Base-by-base conservation (phyloP, 495 filamentous ascomycete species). In the Talaromyces thailandensis region DNA sequence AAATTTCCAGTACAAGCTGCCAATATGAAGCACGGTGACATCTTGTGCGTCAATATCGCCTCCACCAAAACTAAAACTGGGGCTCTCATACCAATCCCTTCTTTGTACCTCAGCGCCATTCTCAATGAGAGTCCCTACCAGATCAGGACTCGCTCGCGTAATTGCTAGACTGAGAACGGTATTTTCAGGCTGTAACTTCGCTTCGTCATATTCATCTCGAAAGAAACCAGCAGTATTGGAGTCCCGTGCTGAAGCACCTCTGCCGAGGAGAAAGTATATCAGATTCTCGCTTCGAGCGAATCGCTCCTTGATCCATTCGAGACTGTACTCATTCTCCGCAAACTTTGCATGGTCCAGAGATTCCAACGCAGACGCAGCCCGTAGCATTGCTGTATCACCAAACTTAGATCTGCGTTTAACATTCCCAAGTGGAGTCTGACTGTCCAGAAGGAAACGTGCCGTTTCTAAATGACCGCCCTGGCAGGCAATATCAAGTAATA, bases 241-340 rank as follows among this genome's bases (percentile, higher is more conserved):
- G 51, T 66, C 62, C 40, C 62, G 51, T 25, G 62, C 62, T 26
- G 61, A 66, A 40, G 61, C 58, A 12, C 62, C 61, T 25, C 57
- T 58, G 48, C 64, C 62, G 16, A 66, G 62, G 12, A 66, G 61
- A 29, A 65, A 26, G 16, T 65, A n/a, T 21, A 65, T 60, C n/a
- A 65, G n/a, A 18, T 50, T 45, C 48, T 65, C 64, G n/a, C 56
- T 52, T 3, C 62, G 55, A 50, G 18, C 59, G 45, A 61, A 31
- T 31, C 43, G 59, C 7, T 61, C 59, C n/a, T 35, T 18, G n/a
- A 61, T 61, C 37, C 43, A 61, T 50, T 61, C 43, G 4, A 18
- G 14, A 12, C 43, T 61, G 40, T 24, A 25, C 2, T 61, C 16
- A 61, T 51, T 50, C 26, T 51, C 16, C 16, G 52, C 12, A 9